phyloP scores from a whole-genome alignment of 768 basidiomycete genomes.

The Nidularia pulvinata region DNA sequence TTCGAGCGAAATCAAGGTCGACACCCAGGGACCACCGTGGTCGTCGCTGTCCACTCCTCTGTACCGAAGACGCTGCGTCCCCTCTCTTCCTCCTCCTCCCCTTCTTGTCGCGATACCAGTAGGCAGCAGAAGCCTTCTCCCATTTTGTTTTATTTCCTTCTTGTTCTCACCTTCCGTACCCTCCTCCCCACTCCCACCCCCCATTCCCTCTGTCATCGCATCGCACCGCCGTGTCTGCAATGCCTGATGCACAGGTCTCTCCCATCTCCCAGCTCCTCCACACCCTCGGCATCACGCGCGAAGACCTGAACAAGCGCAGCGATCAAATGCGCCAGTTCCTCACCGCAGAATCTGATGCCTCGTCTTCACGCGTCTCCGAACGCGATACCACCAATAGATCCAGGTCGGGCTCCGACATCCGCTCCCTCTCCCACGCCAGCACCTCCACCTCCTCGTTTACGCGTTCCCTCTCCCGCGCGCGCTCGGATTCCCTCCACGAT shows the following conservation, averaged over 20 bases:
- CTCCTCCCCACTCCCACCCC: too few relatives aligned
- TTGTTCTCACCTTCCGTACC: too few relatives aligned
- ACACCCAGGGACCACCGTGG: too few relatives aligned
- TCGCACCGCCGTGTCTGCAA: conserved; percentile 6
- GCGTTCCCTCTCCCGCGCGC: conserved; percentile 42
- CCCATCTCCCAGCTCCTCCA: conserved; percentile 75
- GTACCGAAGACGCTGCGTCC: neutral
- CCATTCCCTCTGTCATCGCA: too few relatives aligned
- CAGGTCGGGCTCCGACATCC: conserved; percentile 11
- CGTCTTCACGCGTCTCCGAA: conserved; percentile 43
- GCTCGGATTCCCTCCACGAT: conserved; percentile 50
- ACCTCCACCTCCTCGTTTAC: conserved; percentile 29
- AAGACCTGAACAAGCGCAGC: conserved; percentile 70
- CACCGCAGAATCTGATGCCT: conserved; percentile 43
- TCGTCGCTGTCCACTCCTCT: too few relatives aligned
- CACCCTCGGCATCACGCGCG: conserved; percentile 74
- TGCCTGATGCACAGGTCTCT: conserved; percentile 46
- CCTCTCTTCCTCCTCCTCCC: neutral
- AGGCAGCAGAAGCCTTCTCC: too few relatives aligned
- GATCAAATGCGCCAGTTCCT: conserved; percentile 83
- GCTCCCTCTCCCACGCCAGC: neutral
- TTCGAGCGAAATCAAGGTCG: too few relatives aligned
- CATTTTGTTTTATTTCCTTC: too few relatives aligned
- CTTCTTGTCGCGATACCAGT: conserved; percentile 3
- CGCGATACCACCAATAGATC: conserved; percentile 27